Evolutionary conservation across 345 rosid genomes (phyloP).

Genomic region (Acer yangbiense): DNA sequence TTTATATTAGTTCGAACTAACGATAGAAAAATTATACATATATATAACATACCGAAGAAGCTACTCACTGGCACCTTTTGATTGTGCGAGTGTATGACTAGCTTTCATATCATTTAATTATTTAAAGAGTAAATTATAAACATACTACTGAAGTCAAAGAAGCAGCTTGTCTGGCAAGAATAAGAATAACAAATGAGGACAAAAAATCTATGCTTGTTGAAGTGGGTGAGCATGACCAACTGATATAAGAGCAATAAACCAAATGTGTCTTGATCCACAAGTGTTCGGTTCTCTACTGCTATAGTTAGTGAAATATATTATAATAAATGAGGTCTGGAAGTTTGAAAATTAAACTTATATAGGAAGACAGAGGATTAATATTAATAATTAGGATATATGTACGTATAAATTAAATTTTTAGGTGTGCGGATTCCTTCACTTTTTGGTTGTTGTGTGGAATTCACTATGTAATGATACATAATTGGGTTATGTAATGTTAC

Average conservation of each 20-base stretch:
- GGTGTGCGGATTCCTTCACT: too few species aligned
- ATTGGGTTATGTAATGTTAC: too few species aligned
- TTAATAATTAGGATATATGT: neutral
- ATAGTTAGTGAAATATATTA: neutral
- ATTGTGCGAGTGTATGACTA: too few species aligned
- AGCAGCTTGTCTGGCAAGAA: neutral
- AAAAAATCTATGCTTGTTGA: neutral
- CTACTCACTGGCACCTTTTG: neutral
- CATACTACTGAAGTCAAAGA: neutral
- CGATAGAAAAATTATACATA: too few species aligned
- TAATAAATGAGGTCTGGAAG: neutral
- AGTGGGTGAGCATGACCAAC: conserved; percentile 3
- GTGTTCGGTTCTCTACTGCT: neutral
- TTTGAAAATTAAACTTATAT: neutral
- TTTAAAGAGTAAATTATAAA: neutral
- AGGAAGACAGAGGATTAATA: neutral
- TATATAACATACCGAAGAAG: neutral
- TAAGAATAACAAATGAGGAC: neutral
- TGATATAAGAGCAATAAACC: neutral
- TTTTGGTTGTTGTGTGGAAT: too few species aligned
- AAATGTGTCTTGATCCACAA: neutral
- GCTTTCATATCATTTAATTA: neutral
- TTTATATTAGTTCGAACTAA: too few species aligned
- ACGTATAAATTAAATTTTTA: too few species aligned
- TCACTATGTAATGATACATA: too few species aligned